Base-by-base conservation (phyloP, 192 early-diverging fungal genomes). In the Fimicolochytrium jonesii region DNA sequence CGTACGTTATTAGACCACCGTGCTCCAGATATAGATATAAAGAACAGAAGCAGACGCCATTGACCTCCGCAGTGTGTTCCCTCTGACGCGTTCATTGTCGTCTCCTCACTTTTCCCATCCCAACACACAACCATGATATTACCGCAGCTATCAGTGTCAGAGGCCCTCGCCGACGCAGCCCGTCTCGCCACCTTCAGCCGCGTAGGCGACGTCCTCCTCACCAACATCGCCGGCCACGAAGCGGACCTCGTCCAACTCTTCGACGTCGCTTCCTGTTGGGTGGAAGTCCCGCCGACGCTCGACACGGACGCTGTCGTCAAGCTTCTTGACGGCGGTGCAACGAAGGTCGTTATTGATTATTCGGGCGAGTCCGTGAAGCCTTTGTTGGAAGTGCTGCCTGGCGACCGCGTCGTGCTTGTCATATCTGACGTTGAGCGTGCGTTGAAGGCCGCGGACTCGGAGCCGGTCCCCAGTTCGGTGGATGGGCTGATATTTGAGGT, bases 81-180 rank as follows among this genome's bases (percentile, higher is more conserved):
- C n/a, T n/a, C n/a, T n/a, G n/a, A n/a, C n/a, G n/a, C n/a, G n/a
- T n/a, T n/a, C n/a, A n/a, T n/a, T n/a, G n/a, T n/a, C n/a, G n/a
- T n/a, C n/a, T n/a, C n/a, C n/a, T n/a, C n/a, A n/a, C n/a, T n/a
- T n/a, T n/a, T n/a, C n/a, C n/a, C n/a, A n/a, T n/a, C n/a, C n/a
- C n/a, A n/a, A n/a, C n/a, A n/a, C n/a, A n/a, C 37, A 48, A 48
- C 13, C 46, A 66, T 66, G 64, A 58, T 66, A 18, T 15, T 66
- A 23, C 64, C 64, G 31, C 26, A 31, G 18, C 0, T 66, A 10
- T 49, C 54, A 23, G 10, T 37, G n/a, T 41, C 4, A 4, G 20
- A 33, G 11, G 44, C 50, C 22, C 18, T 15, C 18, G 31, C n/a
- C 10, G 64, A 54, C 52, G 18, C 28, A 4, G 10, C 53, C 7